These are phyloP conservation scores for Penicillium sp. DNA, from an alignment of 2,329 filamentous ascomycete genomes.

Conservation along the genomic window DNA sequence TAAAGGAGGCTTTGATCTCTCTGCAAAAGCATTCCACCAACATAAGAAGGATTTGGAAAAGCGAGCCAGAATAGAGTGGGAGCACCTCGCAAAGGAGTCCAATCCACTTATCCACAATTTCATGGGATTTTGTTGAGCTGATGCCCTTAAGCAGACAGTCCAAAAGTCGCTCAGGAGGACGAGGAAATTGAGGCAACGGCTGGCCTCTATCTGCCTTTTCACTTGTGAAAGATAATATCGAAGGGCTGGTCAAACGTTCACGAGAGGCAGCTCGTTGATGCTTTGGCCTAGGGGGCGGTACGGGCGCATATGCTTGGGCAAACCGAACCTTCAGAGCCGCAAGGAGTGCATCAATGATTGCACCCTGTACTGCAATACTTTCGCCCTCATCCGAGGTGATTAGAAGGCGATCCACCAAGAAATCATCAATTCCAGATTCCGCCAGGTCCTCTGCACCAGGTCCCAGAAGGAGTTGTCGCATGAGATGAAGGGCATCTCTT, in stretches of 20 bases:
- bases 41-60: conserved; percentile 88
- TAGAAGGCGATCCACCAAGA: conserved; percentile 68
- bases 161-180: conserved; percentile 67
- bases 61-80: conserved; percentile 77
- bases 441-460: conserved; percentile 40
- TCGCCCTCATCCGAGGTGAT: conserved; percentile 58
- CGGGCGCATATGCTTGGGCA: conserved; percentile 37
- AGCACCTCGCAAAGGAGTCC: conserved; percentile 79
- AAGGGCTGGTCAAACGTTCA: conserved; percentile 42
- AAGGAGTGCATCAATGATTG: conserved; percentile 76
- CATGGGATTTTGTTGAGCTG: conserved; percentile 69
- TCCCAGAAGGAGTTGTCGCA: conserved; percentile 51
- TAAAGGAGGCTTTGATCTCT: conserved; percentile 73
- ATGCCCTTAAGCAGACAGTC: conserved; percentile 81
- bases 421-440: conserved; percentile 63
- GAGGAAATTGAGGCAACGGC: conserved; percentile 35
- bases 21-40: conserved; percentile 86
- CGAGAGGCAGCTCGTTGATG: conserved; percentile 41
- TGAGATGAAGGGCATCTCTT: conserved; percentile 67
- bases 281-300: conserved; percentile 30
- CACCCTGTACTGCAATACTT: conserved; percentile 72
- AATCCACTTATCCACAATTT: conserved; percentile 89
- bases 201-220: conserved; percentile 45
- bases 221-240: conserved; percentile 47
- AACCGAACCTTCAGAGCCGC: conserved; percentile 67